Conservation (phyloP, 169 alveolate genomes). For the Eimeria necatrix region DNA sequence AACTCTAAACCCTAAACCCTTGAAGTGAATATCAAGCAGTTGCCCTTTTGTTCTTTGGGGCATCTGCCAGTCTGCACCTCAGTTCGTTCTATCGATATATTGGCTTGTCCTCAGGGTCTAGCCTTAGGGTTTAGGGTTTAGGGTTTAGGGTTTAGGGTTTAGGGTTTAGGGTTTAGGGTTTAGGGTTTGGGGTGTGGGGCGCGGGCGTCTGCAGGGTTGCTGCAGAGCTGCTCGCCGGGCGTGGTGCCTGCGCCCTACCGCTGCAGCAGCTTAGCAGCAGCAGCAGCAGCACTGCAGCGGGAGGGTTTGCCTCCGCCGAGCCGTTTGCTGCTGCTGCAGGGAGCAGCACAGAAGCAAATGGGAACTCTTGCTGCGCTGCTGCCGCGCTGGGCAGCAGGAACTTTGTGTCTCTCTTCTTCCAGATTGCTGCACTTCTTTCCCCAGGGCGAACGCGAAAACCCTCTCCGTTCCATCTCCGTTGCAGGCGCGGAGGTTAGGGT, state of each 20-base stretch:
- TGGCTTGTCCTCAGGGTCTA: too few relatives aligned
- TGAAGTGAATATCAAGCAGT: not conserved
- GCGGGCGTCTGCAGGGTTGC: not conserved
- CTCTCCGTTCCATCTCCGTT: not conserved
- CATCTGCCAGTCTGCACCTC: too few relatives aligned
- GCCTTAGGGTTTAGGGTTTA: slow-evolving; percentile 30
- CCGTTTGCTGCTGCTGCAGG: not conserved
- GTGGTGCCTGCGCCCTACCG: not conserved
- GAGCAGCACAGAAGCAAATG: not conserved
- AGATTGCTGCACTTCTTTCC: not conserved
- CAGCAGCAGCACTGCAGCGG: not conserved
- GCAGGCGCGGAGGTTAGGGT: not conserved
- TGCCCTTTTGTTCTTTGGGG: not conserved
- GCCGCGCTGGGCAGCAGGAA: not conserved
- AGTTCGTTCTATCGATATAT: not conserved
- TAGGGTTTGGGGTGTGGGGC: too few relatives aligned
- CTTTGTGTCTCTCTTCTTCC: not conserved
- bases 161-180: too few relatives aligned
- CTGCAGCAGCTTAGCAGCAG: not conserved
- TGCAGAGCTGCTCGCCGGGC: not conserved
- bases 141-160: slow-evolving; percentile 45
- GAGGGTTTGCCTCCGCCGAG: not conserved
- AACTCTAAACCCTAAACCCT: slow-evolving; percentile 6
- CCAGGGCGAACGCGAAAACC: not conserved
- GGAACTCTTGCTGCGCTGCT: not conserved